Evolutionary conservation across 495 filamentous ascomycete genomes (phyloP).

Genomic region (Terfezia claveryi): DNA sequence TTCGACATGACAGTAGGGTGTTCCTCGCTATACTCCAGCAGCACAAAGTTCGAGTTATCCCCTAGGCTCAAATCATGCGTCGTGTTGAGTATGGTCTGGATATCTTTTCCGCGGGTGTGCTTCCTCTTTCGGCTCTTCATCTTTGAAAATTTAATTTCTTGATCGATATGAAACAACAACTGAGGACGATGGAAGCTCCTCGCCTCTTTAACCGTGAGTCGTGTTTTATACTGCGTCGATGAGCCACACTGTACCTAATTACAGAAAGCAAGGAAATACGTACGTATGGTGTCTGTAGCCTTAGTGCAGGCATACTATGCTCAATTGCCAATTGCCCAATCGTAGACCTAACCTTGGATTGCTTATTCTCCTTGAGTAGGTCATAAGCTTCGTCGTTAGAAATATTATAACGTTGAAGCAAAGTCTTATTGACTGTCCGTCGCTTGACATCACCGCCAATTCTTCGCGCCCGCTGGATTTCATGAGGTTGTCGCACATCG

Average conservation of each 20-base stretch:
- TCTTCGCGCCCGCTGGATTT: constrained; percentile 20
- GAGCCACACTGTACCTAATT: not conserved
- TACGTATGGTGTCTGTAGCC: constrained; percentile 70
- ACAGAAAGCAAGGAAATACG: constrained; percentile 7
- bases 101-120: constrained; percentile 48
- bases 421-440: constrained; percentile 26
- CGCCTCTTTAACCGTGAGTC: constrained; percentile 52
- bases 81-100: constrained; percentile 48
- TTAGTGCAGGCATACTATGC: constrained; percentile 73
- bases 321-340: constrained; percentile 69
- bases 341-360: constrained; percentile 81
- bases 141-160: constrained; percentile 34
- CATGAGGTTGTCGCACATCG: constrained; percentile 30
- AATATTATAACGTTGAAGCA: constrained; percentile 59
- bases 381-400: constrained; percentile 93
- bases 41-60: constrained; percentile 65
- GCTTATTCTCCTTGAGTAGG: constrained; percentile 83
- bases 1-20: constrained; percentile 77
- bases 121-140: constrained; percentile 57
- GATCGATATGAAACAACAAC: constrained; percentile 36
- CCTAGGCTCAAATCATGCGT: constrained; percentile 59
- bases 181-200: constrained; percentile 77
- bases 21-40: constrained; percentile 93
- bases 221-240: constrained; percentile 46
- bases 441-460: constrained; percentile 26